Evolutionary conservation across 2,329 filamentous ascomycete species (phyloP).

Genomic region (Paraphaeosphaeria sporulosa): DNA sequence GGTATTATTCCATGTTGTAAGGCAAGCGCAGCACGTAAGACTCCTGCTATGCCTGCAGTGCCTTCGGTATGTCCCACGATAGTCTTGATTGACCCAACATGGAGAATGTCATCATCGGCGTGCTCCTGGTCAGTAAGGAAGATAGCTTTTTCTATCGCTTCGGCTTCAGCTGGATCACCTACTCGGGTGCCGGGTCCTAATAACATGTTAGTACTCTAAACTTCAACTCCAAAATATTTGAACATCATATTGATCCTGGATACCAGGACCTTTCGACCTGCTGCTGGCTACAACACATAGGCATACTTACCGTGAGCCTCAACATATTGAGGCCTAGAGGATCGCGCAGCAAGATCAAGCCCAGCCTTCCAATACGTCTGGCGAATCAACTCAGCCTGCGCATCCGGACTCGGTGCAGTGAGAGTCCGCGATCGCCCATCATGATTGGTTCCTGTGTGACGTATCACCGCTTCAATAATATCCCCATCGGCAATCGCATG

Average conservation of each 20-base stretch:
- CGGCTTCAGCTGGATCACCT: slow-evolving; percentile 25
- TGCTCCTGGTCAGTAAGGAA: slow-evolving; percentile 28
- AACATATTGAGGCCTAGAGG: slow-evolving; percentile 34
- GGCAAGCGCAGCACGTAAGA: slow-evolving; percentile 48
- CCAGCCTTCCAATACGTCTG: slow-evolving; percentile 44
- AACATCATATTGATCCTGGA: no score
- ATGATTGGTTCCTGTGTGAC: slow-evolving; percentile 34
- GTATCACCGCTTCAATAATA: slow-evolving; percentile 38
- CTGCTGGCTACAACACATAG: no score
- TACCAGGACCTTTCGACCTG: no score
- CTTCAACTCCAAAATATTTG: no score
- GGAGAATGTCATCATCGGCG: slow-evolving; percentile 54
- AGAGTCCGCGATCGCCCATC: slow-evolving; percentile 32
- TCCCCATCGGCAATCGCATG: slow-evolving; percentile 53
- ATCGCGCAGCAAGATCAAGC: slow-evolving; percentile 32
- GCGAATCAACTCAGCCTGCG: slow-evolving; percentile 42
- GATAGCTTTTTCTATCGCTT: slow-evolving; percentile 19
- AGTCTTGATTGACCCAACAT: slow-evolving; percentile 35
- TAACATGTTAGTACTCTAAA: background rate
- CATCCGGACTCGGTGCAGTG: slow-evolving; percentile 52
- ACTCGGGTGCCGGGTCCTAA: slow-evolving; percentile 7
- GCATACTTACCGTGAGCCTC: slow-evolving; percentile 52
- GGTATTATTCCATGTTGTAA: slow-evolving; percentile 47
- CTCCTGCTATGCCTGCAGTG: slow-evolving; percentile 44
- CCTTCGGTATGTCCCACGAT: slow-evolving; percentile 53